A percentile compares a stretch with the other conserved stretches of the same genome.
Conservation (phyloP, 2,329 filamentous ascomycete genomes). For the Aspergillus udagawae region DNA sequence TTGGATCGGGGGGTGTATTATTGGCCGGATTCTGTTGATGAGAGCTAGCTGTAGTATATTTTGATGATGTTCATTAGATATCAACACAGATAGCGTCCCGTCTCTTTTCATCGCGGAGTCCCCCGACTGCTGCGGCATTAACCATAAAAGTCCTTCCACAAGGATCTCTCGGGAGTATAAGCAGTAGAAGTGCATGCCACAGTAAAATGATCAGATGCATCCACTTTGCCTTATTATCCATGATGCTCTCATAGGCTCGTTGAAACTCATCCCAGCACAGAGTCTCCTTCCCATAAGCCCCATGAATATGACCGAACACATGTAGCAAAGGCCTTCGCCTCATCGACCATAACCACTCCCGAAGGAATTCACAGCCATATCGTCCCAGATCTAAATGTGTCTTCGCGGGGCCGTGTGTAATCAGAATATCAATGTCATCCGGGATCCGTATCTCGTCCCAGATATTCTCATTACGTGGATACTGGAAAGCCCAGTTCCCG, state of each 20-base stretch:
- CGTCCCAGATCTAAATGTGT: constrained; percentile 55
- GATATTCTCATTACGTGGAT: constrained; percentile 44
- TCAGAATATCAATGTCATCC: constrained; percentile 64
- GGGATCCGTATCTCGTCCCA: constrained; percentile 61
- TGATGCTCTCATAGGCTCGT: constrained; percentile 59
- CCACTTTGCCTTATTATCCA: constrained; percentile 11
- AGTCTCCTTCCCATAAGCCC: constrained; percentile 60
- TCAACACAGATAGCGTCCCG: constrained; percentile 1
- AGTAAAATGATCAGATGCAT: neutral
- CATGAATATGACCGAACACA: constrained; percentile 77
- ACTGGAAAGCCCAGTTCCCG: constrained; percentile 74
- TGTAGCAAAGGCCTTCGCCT: constrained; percentile 62
- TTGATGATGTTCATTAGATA: neutral
- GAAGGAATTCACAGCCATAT: constrained; percentile 63
- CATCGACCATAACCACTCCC: constrained; percentile 66
- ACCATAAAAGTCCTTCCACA: constrained; percentile 3
- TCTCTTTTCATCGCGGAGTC: constrained; percentile 10
- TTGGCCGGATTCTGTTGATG: constrained; percentile 12
- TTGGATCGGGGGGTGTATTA: constrained; percentile 20
- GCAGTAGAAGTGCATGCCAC: neutral
- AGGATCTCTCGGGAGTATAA: neutral
- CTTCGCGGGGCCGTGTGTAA: constrained; percentile 73
- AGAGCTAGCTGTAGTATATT: neutral
- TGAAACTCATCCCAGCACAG: constrained; percentile 68
- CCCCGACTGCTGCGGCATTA: constrained; percentile 12